Base-by-base conservation (phyloP, 2,329 filamentous ascomycete genomes). In the Sporothrix curviconia region DNA sequence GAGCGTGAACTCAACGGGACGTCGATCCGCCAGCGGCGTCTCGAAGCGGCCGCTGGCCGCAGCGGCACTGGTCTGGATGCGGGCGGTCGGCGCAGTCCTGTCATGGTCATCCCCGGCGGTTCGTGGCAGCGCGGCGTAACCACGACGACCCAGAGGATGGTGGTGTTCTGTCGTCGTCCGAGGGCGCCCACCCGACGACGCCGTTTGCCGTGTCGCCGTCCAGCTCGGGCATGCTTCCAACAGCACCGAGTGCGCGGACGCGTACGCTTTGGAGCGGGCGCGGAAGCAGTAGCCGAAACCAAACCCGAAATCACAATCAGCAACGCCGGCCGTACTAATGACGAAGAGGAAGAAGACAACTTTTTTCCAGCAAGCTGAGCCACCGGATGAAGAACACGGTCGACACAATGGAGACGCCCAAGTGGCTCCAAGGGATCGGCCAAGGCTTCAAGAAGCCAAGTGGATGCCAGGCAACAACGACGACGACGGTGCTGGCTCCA, bases 301-400 rank as follows among this genome's bases (percentile, higher is more conserved):
- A 50, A 19, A 46, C 28, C 4, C 44, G 46, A 28, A 40, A 39
- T 22, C 53, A 56, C 22, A 25, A 30, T 1, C 37, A 40, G 9
- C 32, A 24, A 11, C 36, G 14, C 19, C 47, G 24, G 17, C 25
- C 36, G 6, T 36, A 22, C n/a, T 36, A 39, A 34, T 47, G 70
- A 28, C 63, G 71, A 37, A 0, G 79, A 80, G 7, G 80, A 82
- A 1, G 86, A 89, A 32, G 89, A 90, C 56, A 90, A 86, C 63
- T 90, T 96, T 70, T 91, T 97, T 67, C 82, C 89, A 63, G 59
- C 17, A 85, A 87, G 34, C 84, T 97, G 60, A 85, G 89, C 0
- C 89, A 95, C 67, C 81, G 92, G 36, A 85, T 99, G 65, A 89
- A 86, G 71, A 99, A 99, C 67, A 97, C 94, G 0, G 83, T 97